A percentile compares a stretch with the other conserved stretches of the same genome.
Evolutionary conservation across 179 eudicot species (phyloP).

Genomic region (Patellifolia procumbens): DNA sequence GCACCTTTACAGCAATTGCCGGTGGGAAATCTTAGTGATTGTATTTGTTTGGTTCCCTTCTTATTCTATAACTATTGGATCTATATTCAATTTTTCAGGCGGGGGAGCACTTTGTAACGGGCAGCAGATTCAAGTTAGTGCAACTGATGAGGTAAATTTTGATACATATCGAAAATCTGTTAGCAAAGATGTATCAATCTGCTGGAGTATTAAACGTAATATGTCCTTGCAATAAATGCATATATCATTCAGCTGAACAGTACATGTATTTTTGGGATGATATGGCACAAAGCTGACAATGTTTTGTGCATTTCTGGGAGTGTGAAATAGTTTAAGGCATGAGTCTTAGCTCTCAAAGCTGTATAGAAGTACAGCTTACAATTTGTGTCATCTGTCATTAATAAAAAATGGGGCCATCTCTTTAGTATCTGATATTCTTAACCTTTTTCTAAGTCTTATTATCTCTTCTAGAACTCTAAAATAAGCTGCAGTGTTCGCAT

Average conservation of each 20-base stretch:
- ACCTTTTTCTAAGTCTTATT: not conserved
- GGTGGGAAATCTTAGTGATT: constrained; percentile 48
- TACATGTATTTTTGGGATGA: not conserved
- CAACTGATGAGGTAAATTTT: constrained; percentile 68
- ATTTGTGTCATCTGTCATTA: constrained; percentile 3
- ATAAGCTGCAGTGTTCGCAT: constrained; percentile 3
- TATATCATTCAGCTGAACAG: not conserved
- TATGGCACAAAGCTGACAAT: not conserved
- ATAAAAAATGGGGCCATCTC: not conserved
- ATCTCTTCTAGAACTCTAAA: not conserved
- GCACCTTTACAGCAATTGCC: constrained; percentile 86
- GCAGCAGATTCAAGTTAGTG: constrained; percentile 72
- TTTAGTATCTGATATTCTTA: constrained; percentile 4
- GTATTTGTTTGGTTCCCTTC: constrained; percentile 7
- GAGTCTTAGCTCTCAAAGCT: not conserved
- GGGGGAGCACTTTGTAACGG: constrained; percentile 96
- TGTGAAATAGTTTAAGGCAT: not conserved
- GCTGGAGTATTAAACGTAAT: not conserved
- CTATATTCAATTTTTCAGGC: constrained; percentile 46
- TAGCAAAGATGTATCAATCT: not conserved
- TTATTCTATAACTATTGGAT: constrained; percentile 7
- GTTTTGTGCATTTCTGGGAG: not conserved
- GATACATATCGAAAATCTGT: constrained; percentile 16
- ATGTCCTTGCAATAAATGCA: not conserved
- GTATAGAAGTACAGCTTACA: not conserved